Base-by-base conservation (phyloP, 495 filamentous ascomycete species). In the Amorphotheca resinae region DNA sequence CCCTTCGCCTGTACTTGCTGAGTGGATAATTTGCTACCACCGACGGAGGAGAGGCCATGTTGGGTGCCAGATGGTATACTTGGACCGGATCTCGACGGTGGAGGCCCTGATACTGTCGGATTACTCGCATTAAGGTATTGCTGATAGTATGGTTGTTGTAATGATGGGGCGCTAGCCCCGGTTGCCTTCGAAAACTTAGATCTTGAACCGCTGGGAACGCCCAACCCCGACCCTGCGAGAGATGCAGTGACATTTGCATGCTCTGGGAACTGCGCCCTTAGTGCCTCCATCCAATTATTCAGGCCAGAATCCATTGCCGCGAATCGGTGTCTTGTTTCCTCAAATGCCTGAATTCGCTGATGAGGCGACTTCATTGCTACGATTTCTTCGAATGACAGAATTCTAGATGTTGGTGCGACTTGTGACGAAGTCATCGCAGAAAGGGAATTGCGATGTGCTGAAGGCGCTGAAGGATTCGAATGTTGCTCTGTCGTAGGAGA, bases 301-400 rank as follows among this genome's bases (percentile, higher is more conserved):
- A 95, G 61, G 2, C 87, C 86, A 6, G 79, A 79, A 42, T 93
- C 73, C 42, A 80, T 70, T 8, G 66, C 60, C 1, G 81, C 79
- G 48, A 84, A 86, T 41, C 84, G 77, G 12, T 68, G 61, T 36
- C 84, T 70, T 0, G 81, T 80, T 25, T 75, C 72, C 48, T 85
- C 70, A 55, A 77, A 91, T 1, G 75, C 73, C 26, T 66, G 60
- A 34, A 87, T 79, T 17, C 85, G 76, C 30, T 87, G 80, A 18
- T 67, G 53, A 14, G 44, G 34, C 0, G 45, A 41, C n/a, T 41
- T 34, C n/a, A 57, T 44, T 1, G 37, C 35, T 7, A 33, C 23
- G 14, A 57, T 57, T 7, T 57, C 51, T 22, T 48, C 50, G 28
- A 56, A 56, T 5, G 30, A 22, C 11, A 50, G 18, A 4, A 56